Evolutionary conservation across 441 rosid genomes (phyloP), one percentile per base, ranked within the genome.

Genomic region (Flueggea neowawraea): DNA sequence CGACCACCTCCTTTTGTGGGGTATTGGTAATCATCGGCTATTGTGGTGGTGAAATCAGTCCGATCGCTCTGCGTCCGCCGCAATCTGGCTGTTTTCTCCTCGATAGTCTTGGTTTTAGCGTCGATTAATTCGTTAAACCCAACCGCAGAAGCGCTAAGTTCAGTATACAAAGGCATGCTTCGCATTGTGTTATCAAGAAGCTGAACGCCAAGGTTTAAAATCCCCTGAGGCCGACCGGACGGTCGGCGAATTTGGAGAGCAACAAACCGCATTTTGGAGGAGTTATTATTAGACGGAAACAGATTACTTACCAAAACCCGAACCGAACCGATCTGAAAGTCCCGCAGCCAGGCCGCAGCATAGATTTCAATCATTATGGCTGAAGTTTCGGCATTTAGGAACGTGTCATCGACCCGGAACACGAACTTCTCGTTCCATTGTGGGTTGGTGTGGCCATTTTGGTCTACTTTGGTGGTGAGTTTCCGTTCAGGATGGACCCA

Each of bases 211-310:
- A 95, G 58, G 36, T 88, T 85, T 28, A 95, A 70, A 15, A 93
- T 81, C 14, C 98, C 99, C 16, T 89, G 96, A 0, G 97, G 97
- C 22, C 98, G 81, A 1, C 99, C 97, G 0, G 96, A 91, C 0
- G 96, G 96, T 0, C 98, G 94, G 31, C 93, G 90, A 10, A 95
- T 70, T 69, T 91, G 96, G 16, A 95, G 85, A 11, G 96, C 81
- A 13, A 88, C 89, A 49, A 83, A 80, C 32, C 86, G 70, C 82
- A 79, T 75, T 61, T 71, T 80, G 6, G 73, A 7, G 31, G 72
- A 64, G 51, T 76, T 76, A 59, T 70, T 69, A 10, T 71, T 65
- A 4, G 75, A 61, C n/a, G 87, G 89, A 39, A 95, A 81, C 12
- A 95, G 71, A n/a, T 87, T 84, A 56, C 80, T 79, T 0, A 88